Evolutionary conservation across 2,329 filamentous ascomycete species (phyloP), one percentile per base, ranked within the genome.

Genomic region (Hymenoscyphus fructigenus): DNA sequence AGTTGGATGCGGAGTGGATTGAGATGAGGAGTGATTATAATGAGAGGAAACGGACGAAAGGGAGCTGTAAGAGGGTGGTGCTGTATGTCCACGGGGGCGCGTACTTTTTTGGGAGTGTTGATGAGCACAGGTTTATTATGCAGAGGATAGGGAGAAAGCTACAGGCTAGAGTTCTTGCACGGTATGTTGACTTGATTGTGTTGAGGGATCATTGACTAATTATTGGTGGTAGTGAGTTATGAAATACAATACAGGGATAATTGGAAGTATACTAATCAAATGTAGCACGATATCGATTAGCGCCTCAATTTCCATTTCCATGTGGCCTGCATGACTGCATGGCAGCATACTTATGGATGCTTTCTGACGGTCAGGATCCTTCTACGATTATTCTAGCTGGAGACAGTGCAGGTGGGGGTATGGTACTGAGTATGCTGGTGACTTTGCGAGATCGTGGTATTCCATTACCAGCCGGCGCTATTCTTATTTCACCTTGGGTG

Each of bases 291-390:
- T 99, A 98, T 77, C 87, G 95, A 50, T 83, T 99, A 34, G 87
- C 95, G 5, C 95, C 94, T 1, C 93, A 98, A 75, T 99, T 94
- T 66, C 95, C 95, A 0, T 99, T 99, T 69, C 95, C 95, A 0
- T 98, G 95, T 73, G 93, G 91, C 32, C 79, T 99, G 7, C 89
- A 95, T 63, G 95, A 99, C 75, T 97, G 92, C 72, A 76, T 99
- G 59, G 92, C 94, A 1, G 87, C 92, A 0, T 98, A 99, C 74
- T 80, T 98, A 17, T 90, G 92, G 71, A 85, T 98, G 2, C 83
- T 98, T 57, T 87, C 87, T 3, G 79, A 87, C 2, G 47, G 47
- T 23, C 90, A 96, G 70, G 86, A 92, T 59, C 88, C 94, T 0
- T 88, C 84, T 26, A 93, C 92, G 9, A 95, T 99, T 56, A 82